Conservation (phyloP, 495 filamentous ascomycete species). For the Bombardia bombarda region DNA sequence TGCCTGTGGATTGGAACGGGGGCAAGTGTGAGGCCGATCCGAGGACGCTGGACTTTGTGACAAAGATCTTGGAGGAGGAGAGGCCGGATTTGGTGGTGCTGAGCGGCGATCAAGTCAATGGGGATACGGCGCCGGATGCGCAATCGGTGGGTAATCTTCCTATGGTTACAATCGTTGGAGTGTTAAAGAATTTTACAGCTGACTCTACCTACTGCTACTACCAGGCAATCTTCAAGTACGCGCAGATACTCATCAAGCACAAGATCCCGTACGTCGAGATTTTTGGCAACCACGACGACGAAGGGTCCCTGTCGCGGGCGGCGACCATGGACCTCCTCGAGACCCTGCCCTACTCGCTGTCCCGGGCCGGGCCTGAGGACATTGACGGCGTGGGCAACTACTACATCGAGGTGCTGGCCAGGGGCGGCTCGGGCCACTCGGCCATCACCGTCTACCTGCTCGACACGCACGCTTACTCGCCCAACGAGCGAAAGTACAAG, state of each 20-base stretch:
- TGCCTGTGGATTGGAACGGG: slow-evolving; percentile 62
- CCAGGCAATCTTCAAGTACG: slow-evolving; percentile 86
- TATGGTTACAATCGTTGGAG: no score
- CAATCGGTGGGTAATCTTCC: slow-evolving; percentile 65
- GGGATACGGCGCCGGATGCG: slow-evolving; percentile 84
- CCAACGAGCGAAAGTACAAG: slow-evolving; percentile 72
- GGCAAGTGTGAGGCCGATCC: slow-evolving; percentile 84
- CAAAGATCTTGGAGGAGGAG: slow-evolving; percentile 75
- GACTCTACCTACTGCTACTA: neutral
- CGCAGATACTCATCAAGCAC: slow-evolving; percentile 74
- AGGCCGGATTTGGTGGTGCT: slow-evolving; percentile 86
- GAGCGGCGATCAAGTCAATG: slow-evolving; percentile 91
- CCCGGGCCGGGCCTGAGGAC: slow-evolving; percentile 67
- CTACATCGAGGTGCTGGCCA: slow-evolving; percentile 80
- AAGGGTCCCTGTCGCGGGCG: slow-evolving; percentile 67
- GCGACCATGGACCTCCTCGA: slow-evolving; percentile 79
- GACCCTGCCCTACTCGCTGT: slow-evolving; percentile 81
- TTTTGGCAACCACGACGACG: slow-evolving; percentile 97
- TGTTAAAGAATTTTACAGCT: no score
- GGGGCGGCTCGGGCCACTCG: slow-evolving; percentile 69
- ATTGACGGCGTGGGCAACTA: slow-evolving; percentile 94
- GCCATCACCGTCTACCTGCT: slow-evolving; percentile 90
- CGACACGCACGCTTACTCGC: slow-evolving; percentile 87
- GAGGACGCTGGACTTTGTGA: slow-evolving; percentile 84
- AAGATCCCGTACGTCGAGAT: slow-evolving; percentile 90